Base-by-base conservation (phyloP, 768 basidiomycete genomes). In the Cystofilobasidium ferigula region DNA sequence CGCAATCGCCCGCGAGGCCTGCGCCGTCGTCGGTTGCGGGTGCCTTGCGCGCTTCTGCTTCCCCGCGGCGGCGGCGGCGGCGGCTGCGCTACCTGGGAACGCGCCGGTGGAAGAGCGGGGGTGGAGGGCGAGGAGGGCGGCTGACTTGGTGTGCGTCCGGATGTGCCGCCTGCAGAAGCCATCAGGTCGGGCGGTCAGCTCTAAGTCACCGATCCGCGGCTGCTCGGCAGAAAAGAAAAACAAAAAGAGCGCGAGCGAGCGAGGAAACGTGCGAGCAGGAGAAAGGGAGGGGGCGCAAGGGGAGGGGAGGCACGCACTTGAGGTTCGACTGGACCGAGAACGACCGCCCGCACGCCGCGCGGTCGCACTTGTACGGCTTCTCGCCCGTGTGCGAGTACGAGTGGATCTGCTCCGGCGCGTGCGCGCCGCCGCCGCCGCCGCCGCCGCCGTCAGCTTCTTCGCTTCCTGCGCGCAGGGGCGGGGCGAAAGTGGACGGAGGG, bases 301-400 rank as follows among this genome's bases (percentile, higher is more conserved):
- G 8, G 30, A 26, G 13, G 12, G 28, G 43, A n/a, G 1, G 57
- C 26, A 59, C 65, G 45, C 28, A 67, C 66, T 67, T 67, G 38
- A 67, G 56, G 60, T 67, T 67, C 22, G 60, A 61, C 47, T 67
- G 66, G n/a, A 67, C 66, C 0, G 66, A 67, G 34, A 67, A 67
- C 32, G 32, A 24, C 13, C 66, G 47, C 12, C 66, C 66, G 38
- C 66, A 67, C 2, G 16, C 3, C 6, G 48, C 6, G 12, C 36
- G 14, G n/a, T 61, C 43, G 42, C 66, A 67, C 20, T 13, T 22
- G 57, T 43, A 67, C 6, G 66, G 66, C 28, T 62, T 67, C 43
- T 67, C 66, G 16, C 66, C 66, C 6, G 66, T 67, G 43, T 67
- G 66, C 18, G 66, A 67, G 66, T 67, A 67, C 28, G 57, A 56